phyloP scores from a whole-genome alignment of 805 yeast species.

The Kodamaea jinghongensis region DNA sequence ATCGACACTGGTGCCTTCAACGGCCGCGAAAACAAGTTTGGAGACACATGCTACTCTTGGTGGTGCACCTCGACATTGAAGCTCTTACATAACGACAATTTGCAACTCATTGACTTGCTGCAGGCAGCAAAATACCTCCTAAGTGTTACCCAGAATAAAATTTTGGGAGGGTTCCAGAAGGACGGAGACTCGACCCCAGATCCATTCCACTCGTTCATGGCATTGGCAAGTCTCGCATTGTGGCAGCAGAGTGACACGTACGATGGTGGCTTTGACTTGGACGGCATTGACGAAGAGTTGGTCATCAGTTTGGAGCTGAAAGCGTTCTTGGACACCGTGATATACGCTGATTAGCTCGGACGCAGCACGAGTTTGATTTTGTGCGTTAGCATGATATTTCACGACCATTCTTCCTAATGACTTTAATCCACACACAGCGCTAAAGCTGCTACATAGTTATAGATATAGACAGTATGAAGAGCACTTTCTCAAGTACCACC shows the following conservation, averaged over 20 bases:
- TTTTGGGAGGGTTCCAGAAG: constrained; percentile 79
- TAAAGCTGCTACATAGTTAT: too few relatives aligned
- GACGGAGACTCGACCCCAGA: constrained; percentile 64
- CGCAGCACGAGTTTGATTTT: too few relatives aligned
- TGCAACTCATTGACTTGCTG: constrained; percentile 33
- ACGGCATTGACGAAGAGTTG: constrained; percentile 6
- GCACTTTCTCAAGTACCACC: too few relatives aligned
- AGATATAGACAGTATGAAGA: too few relatives aligned
- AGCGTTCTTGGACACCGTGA: constrained; percentile 3
- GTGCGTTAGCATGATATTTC: too few relatives aligned
- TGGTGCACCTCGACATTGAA: constrained; percentile 69
- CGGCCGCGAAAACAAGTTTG: constrained; percentile 80
- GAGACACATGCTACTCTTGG: constrained; percentile 86
- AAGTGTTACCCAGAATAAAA: constrained; percentile 52
- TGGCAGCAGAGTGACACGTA: constrained; percentile 10
- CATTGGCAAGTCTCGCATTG: constrained; percentile 51
- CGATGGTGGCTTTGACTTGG: constrained; percentile 2
- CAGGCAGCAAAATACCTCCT: constrained; percentile 46
- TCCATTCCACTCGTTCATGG: constrained; percentile 65
- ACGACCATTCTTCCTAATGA: too few relatives aligned
- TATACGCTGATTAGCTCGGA: too few relatives aligned
- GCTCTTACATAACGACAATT: constrained; percentile 32
- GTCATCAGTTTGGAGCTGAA: constrained; percentile 5
- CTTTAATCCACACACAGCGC: too few relatives aligned
- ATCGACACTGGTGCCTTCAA: constrained; percentile 75